phyloP scores from a whole-genome alignment of 345 rosid species.

The Hypericum perforatum region DNA sequence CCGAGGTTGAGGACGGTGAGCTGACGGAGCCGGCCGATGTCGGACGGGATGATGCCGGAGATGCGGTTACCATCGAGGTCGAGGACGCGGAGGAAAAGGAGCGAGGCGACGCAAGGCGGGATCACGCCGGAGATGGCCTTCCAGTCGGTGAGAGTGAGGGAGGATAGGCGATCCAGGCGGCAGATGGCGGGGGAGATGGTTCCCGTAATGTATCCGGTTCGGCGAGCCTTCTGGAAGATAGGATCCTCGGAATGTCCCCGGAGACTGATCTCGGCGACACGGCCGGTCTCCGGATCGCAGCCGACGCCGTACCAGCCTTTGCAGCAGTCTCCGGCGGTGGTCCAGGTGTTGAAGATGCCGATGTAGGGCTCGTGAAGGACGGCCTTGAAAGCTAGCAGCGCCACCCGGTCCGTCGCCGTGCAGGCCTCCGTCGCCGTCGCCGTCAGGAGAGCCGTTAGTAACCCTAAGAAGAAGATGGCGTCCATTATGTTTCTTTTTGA shows the following conservation, averaged over 20 bases:
- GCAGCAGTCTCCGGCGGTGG: conserved; percentile 64
- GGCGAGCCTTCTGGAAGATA: conserved; percentile 44
- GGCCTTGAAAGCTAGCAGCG: conserved; percentile 51
- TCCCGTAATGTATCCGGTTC: conserved; percentile 78
- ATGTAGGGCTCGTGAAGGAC: conserved; percentile 60
- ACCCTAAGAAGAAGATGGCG: neutral
- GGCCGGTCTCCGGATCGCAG: conserved; percentile 54
- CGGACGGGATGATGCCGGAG: conserved; percentile 49
- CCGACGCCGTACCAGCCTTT: conserved; percentile 81
- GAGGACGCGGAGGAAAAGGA: conserved; percentile 60
- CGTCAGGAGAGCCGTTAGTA: conserved; percentile 14
- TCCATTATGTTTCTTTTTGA: neutral
- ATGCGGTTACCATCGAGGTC: conserved; percentile 69
- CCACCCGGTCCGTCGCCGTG: conserved; percentile 62
- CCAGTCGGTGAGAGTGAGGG: conserved; percentile 75
- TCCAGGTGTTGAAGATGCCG: conserved; percentile 79
- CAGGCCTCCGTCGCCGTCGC: conserved; percentile 37
- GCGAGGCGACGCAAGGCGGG: conserved; percentile 46
- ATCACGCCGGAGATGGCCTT: conserved; percentile 78
- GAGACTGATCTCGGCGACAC: conserved; percentile 79
- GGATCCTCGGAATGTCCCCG: conserved; percentile 92
- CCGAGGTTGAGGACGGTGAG: conserved; percentile 69
- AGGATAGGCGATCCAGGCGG: conserved; percentile 48
- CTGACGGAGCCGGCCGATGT: conserved; percentile 48
- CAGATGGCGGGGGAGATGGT: conserved; percentile 55